Conservation (phyloP, 2,329 filamentous ascomycete genomes). For the Neopestalotiopsis rosae region DNA sequence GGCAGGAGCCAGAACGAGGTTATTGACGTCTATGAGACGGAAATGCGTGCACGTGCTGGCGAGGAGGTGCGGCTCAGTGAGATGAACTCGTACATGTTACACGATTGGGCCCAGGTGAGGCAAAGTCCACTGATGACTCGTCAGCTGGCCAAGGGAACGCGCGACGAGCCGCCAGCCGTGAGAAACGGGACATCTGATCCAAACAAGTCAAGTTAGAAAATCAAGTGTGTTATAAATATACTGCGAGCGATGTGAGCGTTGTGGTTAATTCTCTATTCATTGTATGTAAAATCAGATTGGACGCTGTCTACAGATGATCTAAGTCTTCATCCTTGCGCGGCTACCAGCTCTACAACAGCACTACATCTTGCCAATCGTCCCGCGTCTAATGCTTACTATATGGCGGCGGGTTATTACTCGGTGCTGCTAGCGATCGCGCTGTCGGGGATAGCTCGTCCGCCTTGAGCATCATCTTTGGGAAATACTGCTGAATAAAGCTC, state of each 20-base stretch:
- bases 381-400: constrained; percentile 13
- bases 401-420: constrained; percentile 8
- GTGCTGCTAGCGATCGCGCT: background rate
- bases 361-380: background rate
- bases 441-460: constrained; percentile 35
- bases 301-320: background rate
- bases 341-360: background rate
- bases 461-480: constrained; percentile 69
- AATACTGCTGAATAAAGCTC: constrained; percentile 80
- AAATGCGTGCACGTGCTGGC: constrained; percentile 49
- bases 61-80: constrained; percentile 49
- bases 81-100: constrained; percentile 50
- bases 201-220: background rate
- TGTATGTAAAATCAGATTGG: background rate
- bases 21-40: constrained; percentile 46
- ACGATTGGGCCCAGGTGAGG: constrained; percentile 42
- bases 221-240: background rate
- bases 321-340: background rate
- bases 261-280: background rate
- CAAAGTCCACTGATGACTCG: constrained; percentile 36
- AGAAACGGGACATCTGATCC: background rate
- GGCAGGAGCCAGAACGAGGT: constrained; percentile 28
- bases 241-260: background rate
- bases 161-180: background rate
- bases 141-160: constrained; percentile 24